phyloP scores from a whole-genome alignment of 108 stramenopile species.

The Cyclotella sp. region DNA sequence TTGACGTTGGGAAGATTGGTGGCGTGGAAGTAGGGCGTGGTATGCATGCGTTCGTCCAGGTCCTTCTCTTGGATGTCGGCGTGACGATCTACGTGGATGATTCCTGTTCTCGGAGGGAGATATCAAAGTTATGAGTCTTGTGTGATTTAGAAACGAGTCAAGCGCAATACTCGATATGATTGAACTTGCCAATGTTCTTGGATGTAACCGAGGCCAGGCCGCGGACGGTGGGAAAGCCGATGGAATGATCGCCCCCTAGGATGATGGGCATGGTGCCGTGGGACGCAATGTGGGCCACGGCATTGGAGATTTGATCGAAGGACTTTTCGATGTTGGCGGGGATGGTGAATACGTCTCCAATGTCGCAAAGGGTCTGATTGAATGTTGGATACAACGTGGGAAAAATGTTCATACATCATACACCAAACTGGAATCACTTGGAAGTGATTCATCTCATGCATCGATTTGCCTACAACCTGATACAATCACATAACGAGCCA shows the following conservation, averaged over 20 bases:
- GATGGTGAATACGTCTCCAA: conserved; percentile 81
- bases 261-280: conserved; percentile 83
- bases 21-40: conserved; percentile 89
- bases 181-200: conserved; percentile 68
- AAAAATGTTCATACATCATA: no score
- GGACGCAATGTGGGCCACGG: conserved; percentile 75
- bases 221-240: conserved; percentile 85
- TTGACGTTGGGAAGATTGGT: conserved; percentile 86
- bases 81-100: conserved; percentile 89
- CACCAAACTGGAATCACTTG: no score
- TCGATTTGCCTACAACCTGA: no score
- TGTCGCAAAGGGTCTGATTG: conserved; percentile 52
- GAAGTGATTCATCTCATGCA: no score
- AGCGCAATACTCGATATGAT: no score
- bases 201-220: conserved; percentile 77
- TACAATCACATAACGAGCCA: no score
- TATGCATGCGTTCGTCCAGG: conserved; percentile 87
- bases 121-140: no score
- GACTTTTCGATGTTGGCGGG: conserved; percentile 88
- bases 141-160: no score
- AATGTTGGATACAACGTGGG: no score
- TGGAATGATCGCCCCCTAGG: conserved; percentile 85
- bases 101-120: conserved; percentile 7
- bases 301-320: conserved; percentile 89
- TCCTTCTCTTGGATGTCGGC: conserved; percentile 91